Conservation (phyloP, 1,284 basidiomycete species). For the Agaricales sp. region DNA sequence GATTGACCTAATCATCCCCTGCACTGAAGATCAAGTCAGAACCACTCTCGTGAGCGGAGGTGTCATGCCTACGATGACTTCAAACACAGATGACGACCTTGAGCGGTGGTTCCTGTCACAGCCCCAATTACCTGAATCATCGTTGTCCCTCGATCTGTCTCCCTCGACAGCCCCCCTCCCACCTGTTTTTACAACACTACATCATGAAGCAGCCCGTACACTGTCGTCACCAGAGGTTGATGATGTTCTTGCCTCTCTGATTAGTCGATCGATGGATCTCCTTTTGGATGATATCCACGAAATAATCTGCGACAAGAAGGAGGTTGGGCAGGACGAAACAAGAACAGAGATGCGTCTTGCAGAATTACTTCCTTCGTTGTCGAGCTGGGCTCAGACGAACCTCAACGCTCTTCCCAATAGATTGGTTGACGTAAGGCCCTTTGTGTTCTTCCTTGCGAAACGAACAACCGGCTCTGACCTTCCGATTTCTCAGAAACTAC, state of each 20-base stretch:
- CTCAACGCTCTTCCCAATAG: background rate
- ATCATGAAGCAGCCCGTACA: background rate
- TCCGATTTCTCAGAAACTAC: too few relatives aligned
- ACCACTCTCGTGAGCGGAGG: background rate
- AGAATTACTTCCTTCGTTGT: background rate
- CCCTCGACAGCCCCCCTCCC: background rate
- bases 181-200: background rate
- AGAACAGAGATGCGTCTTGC: background rate
- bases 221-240: background rate
- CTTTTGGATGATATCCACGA: background rate
- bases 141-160: background rate
- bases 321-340: background rate
- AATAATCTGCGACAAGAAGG: background rate
- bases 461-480: too few relatives aligned
- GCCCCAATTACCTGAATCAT: background rate
- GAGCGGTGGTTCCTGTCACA: conserved; percentile 1
- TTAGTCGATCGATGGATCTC: background rate
- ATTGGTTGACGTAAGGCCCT: background rate
- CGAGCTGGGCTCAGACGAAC: background rate
- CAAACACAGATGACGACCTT: background rate
- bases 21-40: background rate
- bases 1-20: background rate
- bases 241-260: background rate
- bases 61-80: background rate
- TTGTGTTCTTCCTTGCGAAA: background rate